phyloP scores from a whole-genome alignment of 1,139 yeast genomes.

The Blastobotrys illinoisensis region DNA sequence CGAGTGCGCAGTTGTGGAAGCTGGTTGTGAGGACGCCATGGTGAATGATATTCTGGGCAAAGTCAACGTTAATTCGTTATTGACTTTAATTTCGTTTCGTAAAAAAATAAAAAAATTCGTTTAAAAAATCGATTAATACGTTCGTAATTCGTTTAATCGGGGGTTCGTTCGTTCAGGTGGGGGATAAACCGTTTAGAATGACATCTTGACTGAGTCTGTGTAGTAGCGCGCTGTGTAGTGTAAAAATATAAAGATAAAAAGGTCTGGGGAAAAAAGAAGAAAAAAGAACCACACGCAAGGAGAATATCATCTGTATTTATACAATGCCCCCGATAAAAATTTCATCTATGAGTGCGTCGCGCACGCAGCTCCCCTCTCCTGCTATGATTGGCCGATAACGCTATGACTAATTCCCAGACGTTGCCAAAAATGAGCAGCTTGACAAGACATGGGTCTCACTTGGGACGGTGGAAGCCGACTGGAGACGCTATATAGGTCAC shows the following conservation, averaged over 20 bases:
- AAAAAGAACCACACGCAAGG: not conserved
- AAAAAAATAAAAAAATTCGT: constrained; percentile 1
- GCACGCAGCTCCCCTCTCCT: not conserved
- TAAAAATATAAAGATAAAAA: not conserved
- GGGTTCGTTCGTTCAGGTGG: constrained; percentile 1
- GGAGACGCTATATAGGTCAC: too few relatives aligned
- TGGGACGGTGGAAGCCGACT: not conserved
- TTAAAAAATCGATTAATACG: constrained; percentile 3
- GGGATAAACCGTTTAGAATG: constrained; percentile 14
- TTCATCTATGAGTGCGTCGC: not conserved
- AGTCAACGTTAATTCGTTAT: constrained; percentile 5
- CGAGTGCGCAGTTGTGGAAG: constrained; percentile 8
- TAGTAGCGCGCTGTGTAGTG: constrained; percentile 3
- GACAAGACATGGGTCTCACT: not conserved
- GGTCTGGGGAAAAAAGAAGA: constrained; percentile 4
- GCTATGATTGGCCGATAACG: constrained; percentile 2
- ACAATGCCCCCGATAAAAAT: not conserved
- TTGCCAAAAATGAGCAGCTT: not conserved
- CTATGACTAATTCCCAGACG: constrained; percentile 1
- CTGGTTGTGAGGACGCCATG: constrained; percentile 10
- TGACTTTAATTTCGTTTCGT: constrained; percentile 3
- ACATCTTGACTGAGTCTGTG: constrained; percentile 10
- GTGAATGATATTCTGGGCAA: constrained; percentile 7
- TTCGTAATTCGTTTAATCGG: constrained; percentile 2
- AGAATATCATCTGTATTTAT: not conserved